A percentile compares a stretch with the other conserved stretches of the same genome.
Evolutionary conservation across 176 grass and related monocot species (phyloP).

Genomic region (Eleusine indica): DNA sequence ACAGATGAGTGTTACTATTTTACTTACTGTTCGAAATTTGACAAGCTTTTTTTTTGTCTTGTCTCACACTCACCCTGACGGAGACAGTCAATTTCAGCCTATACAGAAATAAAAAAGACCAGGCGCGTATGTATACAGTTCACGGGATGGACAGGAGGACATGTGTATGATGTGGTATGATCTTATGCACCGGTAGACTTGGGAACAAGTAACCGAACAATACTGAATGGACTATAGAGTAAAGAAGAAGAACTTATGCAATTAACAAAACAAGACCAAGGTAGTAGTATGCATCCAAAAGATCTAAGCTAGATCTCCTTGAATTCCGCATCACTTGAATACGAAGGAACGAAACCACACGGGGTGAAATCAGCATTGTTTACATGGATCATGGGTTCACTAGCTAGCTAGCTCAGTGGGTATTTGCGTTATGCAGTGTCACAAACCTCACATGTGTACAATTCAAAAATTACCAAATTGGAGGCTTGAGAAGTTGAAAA

Average conservation of each 20-base stretch:
- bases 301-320: constrained; percentile 42
- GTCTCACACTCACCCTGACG: background rate
- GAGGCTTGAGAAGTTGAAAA: constrained; percentile 25
- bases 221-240: constrained; percentile 35
- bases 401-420: background rate
- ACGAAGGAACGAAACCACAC: constrained; percentile 22
- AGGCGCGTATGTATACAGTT: background rate
- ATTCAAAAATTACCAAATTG: background rate
- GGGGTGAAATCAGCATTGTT: constrained; percentile 36
- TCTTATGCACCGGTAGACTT: constrained; percentile 41
- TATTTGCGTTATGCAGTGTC: constrained; percentile 17
- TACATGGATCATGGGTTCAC: constrained; percentile 12
- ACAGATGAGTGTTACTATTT: background rate
- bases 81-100: background rate
- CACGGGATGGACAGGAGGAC: background rate
- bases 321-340: constrained; percentile 49
- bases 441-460: constrained; percentile 2
- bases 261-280: background rate
- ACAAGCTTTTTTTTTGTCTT: background rate
- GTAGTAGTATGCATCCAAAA: background rate
- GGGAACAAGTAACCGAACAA: constrained; percentile 29
- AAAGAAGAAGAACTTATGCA: constrained; percentile 42
- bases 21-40: background rate
- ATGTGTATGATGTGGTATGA: constrained; percentile 47
- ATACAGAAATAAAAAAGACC: background rate